Evolutionary conservation across 2,329 filamentous ascomycete species (phyloP).

Genomic region (Monilinia laxa): DNA sequence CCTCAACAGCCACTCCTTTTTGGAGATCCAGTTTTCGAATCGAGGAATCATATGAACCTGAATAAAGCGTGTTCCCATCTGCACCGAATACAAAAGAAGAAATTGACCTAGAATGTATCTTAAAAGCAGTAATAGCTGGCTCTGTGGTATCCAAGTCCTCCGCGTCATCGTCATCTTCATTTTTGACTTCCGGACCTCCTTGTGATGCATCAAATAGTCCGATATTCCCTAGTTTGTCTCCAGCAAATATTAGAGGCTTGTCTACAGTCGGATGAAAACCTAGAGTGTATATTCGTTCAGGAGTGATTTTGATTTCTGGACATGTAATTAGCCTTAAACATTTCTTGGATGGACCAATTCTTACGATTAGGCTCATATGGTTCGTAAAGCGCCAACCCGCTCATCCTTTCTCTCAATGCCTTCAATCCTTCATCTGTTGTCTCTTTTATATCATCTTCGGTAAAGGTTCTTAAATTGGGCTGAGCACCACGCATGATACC

Average conservation of each 20-base stretch:
- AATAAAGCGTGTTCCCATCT: slow-evolving; percentile 74
- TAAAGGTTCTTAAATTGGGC: slow-evolving; percentile 82
- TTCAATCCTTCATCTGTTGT: slow-evolving; percentile 76
- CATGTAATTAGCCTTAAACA: slow-evolving; percentile 16
- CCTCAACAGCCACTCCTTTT: slow-evolving; percentile 74
- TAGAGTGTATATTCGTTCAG: slow-evolving; percentile 82
- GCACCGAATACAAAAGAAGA: slow-evolving; percentile 75
- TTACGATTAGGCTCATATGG: slow-evolving; percentile 78
- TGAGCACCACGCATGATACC: slow-evolving; percentile 67
- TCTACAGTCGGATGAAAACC: slow-evolving; percentile 83
- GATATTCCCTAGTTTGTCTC: slow-evolving; percentile 88
- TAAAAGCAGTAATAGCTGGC: slow-evolving; percentile 84
- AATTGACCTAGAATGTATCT: slow-evolving; percentile 86
- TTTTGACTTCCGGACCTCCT: slow-evolving; percentile 51
- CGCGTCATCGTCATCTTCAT: slow-evolving; percentile 64
- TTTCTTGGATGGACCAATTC: slow-evolving; percentile 22
- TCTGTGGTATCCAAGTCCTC: slow-evolving; percentile 64
- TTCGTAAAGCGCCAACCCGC: slow-evolving; percentile 74
- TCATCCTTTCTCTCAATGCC: slow-evolving; percentile 73
- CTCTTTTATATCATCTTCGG: slow-evolving; percentile 75
- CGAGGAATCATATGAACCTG: slow-evolving; percentile 88
- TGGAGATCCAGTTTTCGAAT: slow-evolving; percentile 83
- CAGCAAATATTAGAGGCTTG: slow-evolving; percentile 87
- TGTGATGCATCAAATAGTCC: slow-evolving; percentile 90
- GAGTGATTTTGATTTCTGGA: slow-evolving; percentile 84